phyloP scores from a whole-genome alignment of 2,329 filamentous ascomycete genomes.

The Dendryphion nanum region DNA sequence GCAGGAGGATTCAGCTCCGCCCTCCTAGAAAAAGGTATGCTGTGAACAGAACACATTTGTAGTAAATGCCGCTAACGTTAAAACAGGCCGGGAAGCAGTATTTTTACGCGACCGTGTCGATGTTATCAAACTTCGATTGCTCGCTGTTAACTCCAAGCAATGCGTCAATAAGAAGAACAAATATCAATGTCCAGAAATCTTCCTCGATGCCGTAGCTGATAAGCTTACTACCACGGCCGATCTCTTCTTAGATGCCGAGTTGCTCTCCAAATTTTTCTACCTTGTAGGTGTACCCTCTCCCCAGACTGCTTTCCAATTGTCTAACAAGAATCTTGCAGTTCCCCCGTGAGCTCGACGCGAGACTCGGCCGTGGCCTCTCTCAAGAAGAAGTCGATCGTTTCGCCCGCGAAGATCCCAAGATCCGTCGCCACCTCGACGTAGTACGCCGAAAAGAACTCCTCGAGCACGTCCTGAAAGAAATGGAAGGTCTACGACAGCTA shows the following conservation, averaged over 20 bases:
- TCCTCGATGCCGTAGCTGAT: conserved; percentile 94
- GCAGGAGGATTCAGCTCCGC: conserved; percentile 92
- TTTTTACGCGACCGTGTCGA: conserved; percentile 91
- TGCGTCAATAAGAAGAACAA: conserved; percentile 83
- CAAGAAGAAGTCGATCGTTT: conserved; percentile 84
- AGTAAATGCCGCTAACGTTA: conserved; percentile 2
- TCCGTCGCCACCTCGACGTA: conserved; percentile 84
- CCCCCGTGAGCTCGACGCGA: conserved; percentile 83
- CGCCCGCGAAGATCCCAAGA: conserved; percentile 88
- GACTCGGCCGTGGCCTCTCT: conserved; percentile 77
- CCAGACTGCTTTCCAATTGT: background rate
- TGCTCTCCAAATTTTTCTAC: conserved; percentile 96
- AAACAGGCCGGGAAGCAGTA: conserved; percentile 78
- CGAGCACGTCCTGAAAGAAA: conserved; percentile 91
- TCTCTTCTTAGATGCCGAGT: conserved; percentile 94
- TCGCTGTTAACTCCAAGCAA: conserved; percentile 87
- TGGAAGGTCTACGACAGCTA: conserved; percentile 83
- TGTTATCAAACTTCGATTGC: conserved; percentile 84
- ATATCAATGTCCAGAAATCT: conserved; percentile 95
- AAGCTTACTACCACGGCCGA: conserved; percentile 95
- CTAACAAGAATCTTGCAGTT: conserved; percentile 55
- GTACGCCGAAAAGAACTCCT: conserved; percentile 89
- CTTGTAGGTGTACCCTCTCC: conserved; percentile 49
- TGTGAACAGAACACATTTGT: conserved; percentile 1
- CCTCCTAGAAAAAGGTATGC: conserved; percentile 75